Conservation (phyloP, 192 early-diverging fungal genomes). For the Glomus cerebriforme region DNA sequence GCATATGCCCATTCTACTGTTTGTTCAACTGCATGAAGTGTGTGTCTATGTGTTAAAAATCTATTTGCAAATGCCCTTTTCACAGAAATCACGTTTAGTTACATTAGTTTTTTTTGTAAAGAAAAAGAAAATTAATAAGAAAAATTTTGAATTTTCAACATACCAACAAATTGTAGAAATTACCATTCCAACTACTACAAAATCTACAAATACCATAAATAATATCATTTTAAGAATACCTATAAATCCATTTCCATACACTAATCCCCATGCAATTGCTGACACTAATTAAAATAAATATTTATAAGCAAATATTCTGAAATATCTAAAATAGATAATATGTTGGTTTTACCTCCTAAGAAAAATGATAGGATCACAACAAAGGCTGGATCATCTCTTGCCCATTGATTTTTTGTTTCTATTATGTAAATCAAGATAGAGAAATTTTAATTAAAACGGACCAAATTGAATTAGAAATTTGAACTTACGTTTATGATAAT, state of each 20-base stretch:
- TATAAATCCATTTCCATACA: conserved; percentile 64
- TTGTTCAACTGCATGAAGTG: conserved; percentile 78
- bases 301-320: background rate
- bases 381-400: conserved; percentile 96
- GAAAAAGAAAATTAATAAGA: background rate
- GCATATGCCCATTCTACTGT: conserved; percentile 95
- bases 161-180: conserved; percentile 79
- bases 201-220: conserved; percentile 84
- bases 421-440: conserved; percentile 21
- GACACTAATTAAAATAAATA: conserved; percentile 53
- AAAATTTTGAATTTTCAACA: background rate
- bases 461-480: background rate
- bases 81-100: background rate
- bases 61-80: conserved; percentile 67
- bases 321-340: background rate
- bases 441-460: conserved; percentile 24
- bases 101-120: background rate
- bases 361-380: conserved; percentile 71
- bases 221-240: conserved; percentile 74
- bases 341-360: conserved; percentile 59
- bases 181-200: conserved; percentile 67
- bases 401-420: conserved; percentile 99
- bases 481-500: conserved; percentile 90
- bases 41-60: conserved; percentile 74
- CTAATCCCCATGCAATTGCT: conserved; percentile 81